Base-by-base conservation (phyloP, 2,329 filamentous ascomycete genomes). In the Malbranchea cinnamomea region DNA sequence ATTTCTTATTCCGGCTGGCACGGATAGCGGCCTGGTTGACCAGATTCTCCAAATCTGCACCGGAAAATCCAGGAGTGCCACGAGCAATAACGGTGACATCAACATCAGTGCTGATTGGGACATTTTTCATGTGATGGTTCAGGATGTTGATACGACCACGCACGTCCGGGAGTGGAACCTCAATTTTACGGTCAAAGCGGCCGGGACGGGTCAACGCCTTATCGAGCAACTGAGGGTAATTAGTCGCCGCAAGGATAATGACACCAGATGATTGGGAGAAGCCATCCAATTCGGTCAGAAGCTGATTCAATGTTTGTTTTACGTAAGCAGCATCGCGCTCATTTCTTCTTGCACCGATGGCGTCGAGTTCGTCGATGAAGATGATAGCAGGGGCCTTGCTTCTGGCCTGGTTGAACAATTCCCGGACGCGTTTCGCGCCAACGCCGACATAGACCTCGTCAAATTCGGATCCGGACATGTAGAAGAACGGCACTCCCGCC, bases 381-480 rank as follows among this genome's bases (percentile, higher is more conserved):
- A 95, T 78, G 54, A 98, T 98, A 10, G 82, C 71, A 15, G 87
- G 87, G 3, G 84, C 76, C 60, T 95, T 94, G 40, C 66, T 56
- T 42, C 84, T 81, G 40, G 87, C 87, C 33, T 79, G 74, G 26
- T 66, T 60, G 53, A 93, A 92, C n/a, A 93, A 69, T 38, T 94
- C 89, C 35, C 89, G 82, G 28, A 98, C 87, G 48, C 89, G 80
- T 65, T 98, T 93, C 26, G 84, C 84, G 49, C 85, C 84, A 31
- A 98, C 89, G 50, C 89, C 89, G 20, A 98, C 91, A 48, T 94
- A 98, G 30, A 98, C 78, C 57, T 98, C 89, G 48, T 98, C 89
- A 50, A 98, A 98, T 54, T 98, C 89, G 35, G 83, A 92, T 29
- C 89, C 89, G 48, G 89, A 98, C 87, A 98, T 95, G 68, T 94